Percentiles rank a stretch among this genome's conserved stretches.
Evolutionary conservation across 2,329 filamentous ascomycete genomes (phyloP).

Genomic region (Monascus ruber): DNA sequence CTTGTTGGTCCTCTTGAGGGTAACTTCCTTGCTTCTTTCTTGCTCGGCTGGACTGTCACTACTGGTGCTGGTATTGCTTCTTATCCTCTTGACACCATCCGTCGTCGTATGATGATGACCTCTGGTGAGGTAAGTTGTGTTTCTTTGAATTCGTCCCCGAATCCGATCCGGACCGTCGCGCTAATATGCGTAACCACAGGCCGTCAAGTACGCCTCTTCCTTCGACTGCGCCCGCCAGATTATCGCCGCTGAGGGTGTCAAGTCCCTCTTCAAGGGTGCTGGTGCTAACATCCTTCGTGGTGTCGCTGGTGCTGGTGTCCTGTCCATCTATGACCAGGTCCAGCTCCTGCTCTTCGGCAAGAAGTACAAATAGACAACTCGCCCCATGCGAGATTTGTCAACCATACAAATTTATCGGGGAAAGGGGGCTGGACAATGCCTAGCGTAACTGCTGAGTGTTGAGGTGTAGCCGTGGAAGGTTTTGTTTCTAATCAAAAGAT

Average conservation of each 20-base stretch:
- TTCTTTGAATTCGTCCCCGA: no score
- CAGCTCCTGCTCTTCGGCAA: slow-evolving; percentile 99
- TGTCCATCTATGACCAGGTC: slow-evolving; percentile 99
- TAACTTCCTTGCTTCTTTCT: slow-evolving; percentile 99
- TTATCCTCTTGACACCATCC: slow-evolving; percentile 99
- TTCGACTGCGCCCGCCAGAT: slow-evolving; percentile 94
- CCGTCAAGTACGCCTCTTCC: slow-evolving; percentile 99
- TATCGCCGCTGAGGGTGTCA: slow-evolving; percentile 89
- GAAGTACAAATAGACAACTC: slow-evolving; percentile 67
- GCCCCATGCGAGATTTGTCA: background rate
- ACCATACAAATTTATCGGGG: slow-evolving; percentile 14
- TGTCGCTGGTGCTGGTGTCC: slow-evolving; percentile 99
- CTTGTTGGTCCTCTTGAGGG: slow-evolving; percentile 83
- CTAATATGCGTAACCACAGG: slow-evolving; percentile 41
- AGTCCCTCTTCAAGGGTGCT: slow-evolving; percentile 99
- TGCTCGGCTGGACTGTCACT: slow-evolving; percentile 97
- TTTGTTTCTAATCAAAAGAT: slow-evolving; percentile 19
- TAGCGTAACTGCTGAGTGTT: slow-evolving; percentile 16
- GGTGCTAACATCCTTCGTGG: slow-evolving; percentile 99
- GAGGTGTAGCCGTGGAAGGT: slow-evolving; percentile 19
- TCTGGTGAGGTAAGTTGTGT: slow-evolving; percentile 50
- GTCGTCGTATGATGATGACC: slow-evolving; percentile 99
- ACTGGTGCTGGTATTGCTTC: slow-evolving; percentile 99
- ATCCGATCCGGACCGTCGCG: no score
- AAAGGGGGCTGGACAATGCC: slow-evolving; percentile 15